Base-by-base conservation (phyloP, 352 stramenopile species). In the Pythium brassicae region DNA sequence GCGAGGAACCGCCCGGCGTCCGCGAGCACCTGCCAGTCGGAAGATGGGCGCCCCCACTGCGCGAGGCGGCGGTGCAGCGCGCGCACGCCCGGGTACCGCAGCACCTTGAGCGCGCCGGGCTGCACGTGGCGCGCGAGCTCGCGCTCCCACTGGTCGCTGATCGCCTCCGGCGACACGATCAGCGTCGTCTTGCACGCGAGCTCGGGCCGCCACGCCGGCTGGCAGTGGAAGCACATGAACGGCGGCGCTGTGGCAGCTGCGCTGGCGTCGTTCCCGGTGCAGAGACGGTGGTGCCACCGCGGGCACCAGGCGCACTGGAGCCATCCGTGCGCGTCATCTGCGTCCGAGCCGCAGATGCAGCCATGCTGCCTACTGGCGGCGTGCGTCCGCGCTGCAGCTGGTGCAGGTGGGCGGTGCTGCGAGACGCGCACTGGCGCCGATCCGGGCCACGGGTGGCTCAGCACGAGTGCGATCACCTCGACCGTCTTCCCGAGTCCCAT, bases 401-500 rank as follows among this genome's bases (percentile, higher is more conserved):
- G 5, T 49, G 60, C 22, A n/a, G n/a, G n/a, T n/a, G n/a, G n/a
- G n/a, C n/a, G n/a, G 43, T 29, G 35, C 56, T 60, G 50, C n/a
- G 65, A 62, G 83, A 74, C 12, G 71, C 66, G 27, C 92, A 87
- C 57, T 95, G 43, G 50, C 25, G 42, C 22, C 20, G 34, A n/a
- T 3, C 25, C 27, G 15, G 51, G 44, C 14, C 47, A 70, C 9
- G 65, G 71, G 45, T 88, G 62, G 46, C 71, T 77, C 32, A 89
- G 47, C 25, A 86, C 57, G 10, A 86, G 61, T 35, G 79, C 54
- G 26, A 86, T 80, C 49, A 95, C 83, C 55, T 93, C 84, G 1
- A 96, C 84, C 0, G 87, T 96, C 69, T 96, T 87, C 27, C 94
- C 72, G 47, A 92, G 61, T 12, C 94, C 94, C 92, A 98, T 98